Conservation (phyloP, 768 basidiomycete genomes). For the Psilocybe sp. region DNA sequence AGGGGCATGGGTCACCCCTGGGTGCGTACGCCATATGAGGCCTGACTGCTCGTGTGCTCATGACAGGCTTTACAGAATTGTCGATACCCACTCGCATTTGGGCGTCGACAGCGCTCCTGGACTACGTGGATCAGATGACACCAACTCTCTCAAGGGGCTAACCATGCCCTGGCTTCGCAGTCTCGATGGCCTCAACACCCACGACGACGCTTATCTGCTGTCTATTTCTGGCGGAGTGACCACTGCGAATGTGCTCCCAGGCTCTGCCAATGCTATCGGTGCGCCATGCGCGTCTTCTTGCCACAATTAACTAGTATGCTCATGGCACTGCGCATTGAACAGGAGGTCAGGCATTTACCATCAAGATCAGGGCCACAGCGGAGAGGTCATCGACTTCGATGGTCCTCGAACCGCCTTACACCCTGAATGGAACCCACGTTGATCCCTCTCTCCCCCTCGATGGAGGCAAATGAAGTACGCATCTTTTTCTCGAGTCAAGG, state of each 20-base stretch:
- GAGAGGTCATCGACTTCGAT: constrained; percentile 73
- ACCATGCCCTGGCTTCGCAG: constrained; percentile 59
- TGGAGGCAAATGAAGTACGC: constrained; percentile 77
- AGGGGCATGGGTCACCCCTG: constrained; percentile 78
- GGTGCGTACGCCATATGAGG: constrained; percentile 22
- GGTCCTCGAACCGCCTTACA: constrained; percentile 72
- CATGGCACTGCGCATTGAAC: not conserved
- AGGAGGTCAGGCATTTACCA: constrained; percentile 82
- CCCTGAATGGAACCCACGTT: constrained; percentile 39
- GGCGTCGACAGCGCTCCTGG: constrained; percentile 30
- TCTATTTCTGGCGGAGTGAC: constrained; percentile 80
- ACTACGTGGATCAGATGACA: constrained; percentile 39
- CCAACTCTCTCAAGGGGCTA: constrained; percentile 48
- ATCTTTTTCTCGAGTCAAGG: not conserved
- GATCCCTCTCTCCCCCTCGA: constrained; percentile 39
- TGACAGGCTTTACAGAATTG: constrained; percentile 20
- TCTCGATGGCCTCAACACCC: constrained; percentile 74
- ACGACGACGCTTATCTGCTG: constrained; percentile 64
- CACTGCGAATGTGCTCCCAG: constrained; percentile 70
- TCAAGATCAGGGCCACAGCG: constrained; percentile 72
- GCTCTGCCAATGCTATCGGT: constrained; percentile 65
- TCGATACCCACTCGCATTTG: constrained; percentile 56
- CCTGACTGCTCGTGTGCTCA: not conserved
- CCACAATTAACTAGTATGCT: not conserved
- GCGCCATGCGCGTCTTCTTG: not conserved